Percentiles rank a stretch among this genome's conserved stretches.
These are phyloP conservation scores for Rhexocercosporidium sp. DNA, from an alignment of 2,329 filamentous ascomycete species.

Conservation along the genomic window DNA sequence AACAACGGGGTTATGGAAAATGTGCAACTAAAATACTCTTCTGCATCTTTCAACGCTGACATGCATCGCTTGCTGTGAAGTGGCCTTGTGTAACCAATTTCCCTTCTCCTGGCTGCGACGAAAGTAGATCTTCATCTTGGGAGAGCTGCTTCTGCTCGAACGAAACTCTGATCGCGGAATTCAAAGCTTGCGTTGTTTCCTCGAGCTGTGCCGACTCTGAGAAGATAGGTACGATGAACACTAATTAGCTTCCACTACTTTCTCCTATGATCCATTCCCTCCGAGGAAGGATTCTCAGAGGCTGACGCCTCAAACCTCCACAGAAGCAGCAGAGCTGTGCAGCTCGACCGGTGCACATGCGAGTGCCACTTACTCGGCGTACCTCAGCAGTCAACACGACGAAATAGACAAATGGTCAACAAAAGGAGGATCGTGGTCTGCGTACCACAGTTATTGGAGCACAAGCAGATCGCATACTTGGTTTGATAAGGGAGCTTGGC, in stretches of 20 bases:
- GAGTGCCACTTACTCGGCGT: neutral
- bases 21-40: neutral
- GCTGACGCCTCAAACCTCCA: neutral
- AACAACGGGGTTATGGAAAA: neutral
- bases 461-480: neutral
- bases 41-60: neutral
- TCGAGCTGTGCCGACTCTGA: constrained; percentile 18
- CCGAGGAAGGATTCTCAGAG: neutral
- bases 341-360: neutral
- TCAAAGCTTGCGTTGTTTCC: constrained; percentile 16
- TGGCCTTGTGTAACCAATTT: constrained; percentile 16
- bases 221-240: constrained; percentile 18
- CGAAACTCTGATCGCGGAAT: constrained; percentile 2
- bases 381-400: neutral
- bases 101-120: constrained; percentile 3
- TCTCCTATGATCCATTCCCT: neutral
- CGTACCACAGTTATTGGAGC: neutral
- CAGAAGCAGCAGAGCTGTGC: constrained; percentile 5
- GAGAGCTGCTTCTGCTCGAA: constrained; percentile 17
- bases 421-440: neutral
- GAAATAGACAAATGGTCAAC: neutral
- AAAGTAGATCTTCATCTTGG: neutral
- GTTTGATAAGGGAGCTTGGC: constrained; percentile 20
- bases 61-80: neutral
- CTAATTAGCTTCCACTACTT: neutral